phyloP scores from a whole-genome alignment of 2,329 filamentous ascomycete genomes.

The Colletotrichum karsti region DNA sequence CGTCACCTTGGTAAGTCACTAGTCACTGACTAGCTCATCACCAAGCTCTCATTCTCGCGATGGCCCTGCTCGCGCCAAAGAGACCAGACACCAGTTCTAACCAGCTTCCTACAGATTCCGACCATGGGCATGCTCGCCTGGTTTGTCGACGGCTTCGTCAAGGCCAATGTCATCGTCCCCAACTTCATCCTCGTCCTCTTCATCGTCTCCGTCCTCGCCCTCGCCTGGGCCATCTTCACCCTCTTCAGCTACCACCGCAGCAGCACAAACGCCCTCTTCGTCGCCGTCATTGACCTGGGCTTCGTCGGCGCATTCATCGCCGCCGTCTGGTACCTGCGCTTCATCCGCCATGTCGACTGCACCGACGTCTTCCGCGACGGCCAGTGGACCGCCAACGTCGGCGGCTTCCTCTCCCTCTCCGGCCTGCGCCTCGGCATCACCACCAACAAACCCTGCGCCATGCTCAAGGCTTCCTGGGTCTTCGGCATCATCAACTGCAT shows the following conservation, averaged over 20 bases:
- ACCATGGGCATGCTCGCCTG: conserved; percentile 73
- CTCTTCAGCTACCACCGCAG: conserved; percentile 74
- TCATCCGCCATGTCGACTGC: conserved; percentile 73
- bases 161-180: conserved; percentile 66
- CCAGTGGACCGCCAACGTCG: conserved; percentile 66
- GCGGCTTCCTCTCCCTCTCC: conserved; percentile 66
- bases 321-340: conserved; percentile 66
- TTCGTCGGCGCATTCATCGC: conserved; percentile 73
- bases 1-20: conserved; percentile 63
- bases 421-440: conserved; percentile 60
- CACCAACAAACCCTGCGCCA: conserved; percentile 81
- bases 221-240: conserved; percentile 71
- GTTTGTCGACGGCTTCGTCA: conserved; percentile 69
- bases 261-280: conserved; percentile 67
- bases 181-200: conserved; percentile 72
- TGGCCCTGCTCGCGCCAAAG: background rate
- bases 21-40: background rate
- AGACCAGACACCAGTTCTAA: background rate
- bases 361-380: conserved; percentile 59
- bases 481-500: conserved; percentile 89
- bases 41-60: background rate
- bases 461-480: conserved; percentile 92
- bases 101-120: conserved; percentile 59
- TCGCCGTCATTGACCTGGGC: conserved; percentile 66
- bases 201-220: conserved; percentile 71